Base-by-base conservation (phyloP, 2,329 filamentous ascomycete genomes). In the Fusarium brachygibbosum region DNA sequence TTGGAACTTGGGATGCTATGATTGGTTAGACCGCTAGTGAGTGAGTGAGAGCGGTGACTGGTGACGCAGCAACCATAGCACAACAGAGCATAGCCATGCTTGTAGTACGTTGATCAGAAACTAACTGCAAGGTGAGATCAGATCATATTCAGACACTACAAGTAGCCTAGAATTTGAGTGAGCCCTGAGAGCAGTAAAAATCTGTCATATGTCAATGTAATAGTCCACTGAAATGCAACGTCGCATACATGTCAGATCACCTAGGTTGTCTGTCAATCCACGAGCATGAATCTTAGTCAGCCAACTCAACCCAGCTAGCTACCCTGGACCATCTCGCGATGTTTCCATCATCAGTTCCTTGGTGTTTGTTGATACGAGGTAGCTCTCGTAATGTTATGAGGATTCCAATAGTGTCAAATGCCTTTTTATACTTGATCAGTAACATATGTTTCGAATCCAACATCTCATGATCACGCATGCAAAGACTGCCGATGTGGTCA, bases 201-300 rank as follows among this genome's bases (percentile, higher is more conserved):
- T 31, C 23, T 53, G 50, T 64, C 67, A 70, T 68, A 58, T 70
- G 67, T 56, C 40, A 44, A 42, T 28, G 51, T 28, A 37, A 38
- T 38, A 48, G 29, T 40, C 68, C 54, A 67, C 53, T 38, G 19
- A 29, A 44, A 66, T 68, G 68, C 51, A 70, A 70, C 68, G 67
- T 71, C 65, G 48, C 63, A 35, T 59, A 12, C 44, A 45, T 63
- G 41, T 67, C 62, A 69, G 57, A 48, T 50, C 55, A 46, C 49
- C 6, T 6, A 25, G 23, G 23, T 25, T 25, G 23, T 51, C 17
- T 29, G 11, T 45, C 12, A 29, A 45, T 45, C 42, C 42, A 51
- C 34, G 48, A 59, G 49, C 12, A 40, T 45, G 17, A n/a, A 21
- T 44, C 50, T 60, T 66, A 61, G 50, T 52, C 40, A 55, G 49